phyloP scores from a whole-genome alignment of 768 basidiomycete genomes.

The Agrocybe praecox region DNA sequence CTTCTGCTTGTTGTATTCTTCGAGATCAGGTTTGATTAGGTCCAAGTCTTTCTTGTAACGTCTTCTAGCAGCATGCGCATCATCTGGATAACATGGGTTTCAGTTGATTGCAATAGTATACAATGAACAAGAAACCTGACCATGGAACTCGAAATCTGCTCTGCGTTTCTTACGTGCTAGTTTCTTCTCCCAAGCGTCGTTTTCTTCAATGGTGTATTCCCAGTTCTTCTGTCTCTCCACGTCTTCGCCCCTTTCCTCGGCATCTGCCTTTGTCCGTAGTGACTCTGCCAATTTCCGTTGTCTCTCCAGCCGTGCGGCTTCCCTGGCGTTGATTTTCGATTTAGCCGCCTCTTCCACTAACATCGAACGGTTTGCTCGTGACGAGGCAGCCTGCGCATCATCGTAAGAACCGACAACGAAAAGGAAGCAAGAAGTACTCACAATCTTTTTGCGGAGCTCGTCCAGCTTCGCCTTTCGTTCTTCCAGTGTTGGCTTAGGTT shows the following conservation, averaged over 20 bases:
- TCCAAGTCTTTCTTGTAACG: slow-evolving; percentile 94
- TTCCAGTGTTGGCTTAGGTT: slow-evolving; percentile 54
- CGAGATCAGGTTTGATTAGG: slow-evolving; percentile 84
- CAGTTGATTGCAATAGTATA: background rate
- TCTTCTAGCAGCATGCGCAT: slow-evolving; percentile 84
- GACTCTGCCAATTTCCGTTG: slow-evolving; percentile 91
- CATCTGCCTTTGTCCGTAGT: slow-evolving; percentile 82
- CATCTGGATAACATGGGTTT: slow-evolving; percentile 56
- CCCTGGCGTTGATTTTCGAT: slow-evolving; percentile 75
- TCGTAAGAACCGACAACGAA: background rate
- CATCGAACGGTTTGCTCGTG: slow-evolving; percentile 83
- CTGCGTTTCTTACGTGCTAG: slow-evolving; percentile 77
- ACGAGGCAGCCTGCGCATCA: slow-evolving; percentile 62
- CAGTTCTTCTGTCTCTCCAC: slow-evolving; percentile 90
- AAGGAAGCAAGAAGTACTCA: slow-evolving; percentile 36
- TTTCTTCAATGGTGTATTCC: slow-evolving; percentile 95
- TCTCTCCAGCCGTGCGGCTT: slow-evolving; percentile 82
- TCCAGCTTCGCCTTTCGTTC: slow-evolving; percentile 80
- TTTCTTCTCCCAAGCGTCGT: slow-evolving; percentile 96
- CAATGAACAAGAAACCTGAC: slow-evolving; percentile 43
- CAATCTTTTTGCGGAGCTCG: slow-evolving; percentile 78
- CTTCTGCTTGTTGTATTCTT: slow-evolving; percentile 87
- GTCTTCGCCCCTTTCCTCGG: slow-evolving; percentile 91
- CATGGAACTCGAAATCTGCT: slow-evolving; percentile 90
- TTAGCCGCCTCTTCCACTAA: slow-evolving; percentile 85